These are phyloP conservation scores for Aspergillus versicolor DNA, from an alignment of 2,329 filamentous ascomycete genomes.

Conservation along the genomic window DNA sequence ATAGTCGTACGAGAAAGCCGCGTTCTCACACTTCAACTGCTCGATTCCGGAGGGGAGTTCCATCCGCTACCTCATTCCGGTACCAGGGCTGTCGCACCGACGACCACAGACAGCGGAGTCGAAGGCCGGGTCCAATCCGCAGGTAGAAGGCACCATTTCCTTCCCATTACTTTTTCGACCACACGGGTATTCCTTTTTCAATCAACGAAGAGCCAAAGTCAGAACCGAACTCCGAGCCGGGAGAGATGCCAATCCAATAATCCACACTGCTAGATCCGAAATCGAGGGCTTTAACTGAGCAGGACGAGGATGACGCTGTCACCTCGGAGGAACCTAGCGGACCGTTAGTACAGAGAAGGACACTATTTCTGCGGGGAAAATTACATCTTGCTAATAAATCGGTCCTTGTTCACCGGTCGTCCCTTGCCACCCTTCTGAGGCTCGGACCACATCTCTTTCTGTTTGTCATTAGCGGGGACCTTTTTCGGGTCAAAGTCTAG, in stretches of 20 bases:
- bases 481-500: not conserved
- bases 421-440: constrained; percentile 82
- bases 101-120: not conserved
- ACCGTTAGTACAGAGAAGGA: not conserved
- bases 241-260: constrained; percentile 3
- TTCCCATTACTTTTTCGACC: not conserved
- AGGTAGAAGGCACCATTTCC: not conserved
- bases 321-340: constrained; percentile 72
- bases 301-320: constrained; percentile 87
- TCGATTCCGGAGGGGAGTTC: not conserved
- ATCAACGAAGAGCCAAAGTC: constrained; percentile 7
- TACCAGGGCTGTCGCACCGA: not conserved
- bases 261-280: not conserved
- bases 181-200: constrained; percentile 7
- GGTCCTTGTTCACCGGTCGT: constrained; percentile 96
- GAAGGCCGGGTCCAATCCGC: not conserved
- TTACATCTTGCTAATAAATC: constrained; percentile 96
- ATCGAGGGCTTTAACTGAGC: constrained; percentile 60
- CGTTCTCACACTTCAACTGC: not conserved
- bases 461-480: not conserved
- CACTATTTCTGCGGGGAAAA: too few relatives aligned
- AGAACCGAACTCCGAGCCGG: constrained; percentile 11
- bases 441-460: constrained; percentile 99
- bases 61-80: not conserved
- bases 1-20: not conserved